These are phyloP conservation scores for Fragilaria crotonensis DNA, from an alignment of 108 stramenopile genomes.

Conservation along the genomic window DNA sequence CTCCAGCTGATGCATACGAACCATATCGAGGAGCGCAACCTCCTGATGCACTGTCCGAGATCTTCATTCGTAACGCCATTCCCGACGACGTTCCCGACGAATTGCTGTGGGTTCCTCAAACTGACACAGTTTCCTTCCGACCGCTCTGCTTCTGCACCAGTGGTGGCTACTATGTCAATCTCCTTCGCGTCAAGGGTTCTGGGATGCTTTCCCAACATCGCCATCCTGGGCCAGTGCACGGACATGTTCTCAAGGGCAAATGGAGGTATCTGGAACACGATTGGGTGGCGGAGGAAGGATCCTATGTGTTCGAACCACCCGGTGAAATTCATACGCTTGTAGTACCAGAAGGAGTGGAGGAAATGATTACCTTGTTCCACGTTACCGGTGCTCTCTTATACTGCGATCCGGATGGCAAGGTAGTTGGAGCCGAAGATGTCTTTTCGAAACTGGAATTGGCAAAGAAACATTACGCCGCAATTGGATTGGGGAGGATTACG, in stretches of 20 bases:
- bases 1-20: no score
- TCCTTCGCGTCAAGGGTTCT: conserved; percentile 53
- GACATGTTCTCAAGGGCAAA: conserved; percentile 53
- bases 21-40: no score
- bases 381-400: conserved; percentile 70
- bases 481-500: conserved; percentile 68
- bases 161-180: conserved; percentile 72
- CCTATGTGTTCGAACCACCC: conserved; percentile 75
- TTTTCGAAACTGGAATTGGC: conserved; percentile 75
- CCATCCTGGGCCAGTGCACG: conserved; percentile 73
- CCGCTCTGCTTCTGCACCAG: conserved; percentile 67
- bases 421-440: conserved; percentile 70
- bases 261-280: conserved; percentile 73
- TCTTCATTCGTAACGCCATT: conserved; percentile 56
- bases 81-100: conserved; percentile 38
- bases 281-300: conserved; percentile 59
- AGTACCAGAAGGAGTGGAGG: conserved; percentile 64
- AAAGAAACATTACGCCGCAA: conserved; percentile 56
- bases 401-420: conserved; percentile 56
- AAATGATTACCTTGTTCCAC: conserved; percentile 79
- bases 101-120: conserved; percentile 70
- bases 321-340: conserved; percentile 74
- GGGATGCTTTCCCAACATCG: conserved; percentile 62
- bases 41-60: conserved; percentile 59
- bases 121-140: conserved; percentile 61